These are phyloP conservation scores for Penicillium decumbens DNA, from an alignment of 2,329 filamentous ascomycete genomes.

Conservation along the genomic window DNA sequence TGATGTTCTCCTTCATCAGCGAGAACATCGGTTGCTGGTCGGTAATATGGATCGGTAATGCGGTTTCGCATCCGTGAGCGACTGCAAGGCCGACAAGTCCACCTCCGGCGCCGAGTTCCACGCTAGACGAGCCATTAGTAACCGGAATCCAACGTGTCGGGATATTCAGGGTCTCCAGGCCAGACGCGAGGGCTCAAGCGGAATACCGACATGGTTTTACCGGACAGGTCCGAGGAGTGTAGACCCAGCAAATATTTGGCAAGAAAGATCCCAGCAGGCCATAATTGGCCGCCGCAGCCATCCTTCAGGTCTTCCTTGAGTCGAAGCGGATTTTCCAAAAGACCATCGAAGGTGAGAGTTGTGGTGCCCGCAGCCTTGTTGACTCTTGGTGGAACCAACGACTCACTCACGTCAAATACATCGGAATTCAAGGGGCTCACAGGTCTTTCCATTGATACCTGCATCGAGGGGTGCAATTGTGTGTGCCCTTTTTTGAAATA, in stretches of 20 bases:
- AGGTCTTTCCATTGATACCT: constrained; percentile 13
- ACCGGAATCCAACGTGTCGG: not conserved
- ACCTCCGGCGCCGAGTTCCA: constrained; percentile 88
- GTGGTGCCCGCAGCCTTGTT: constrained; percentile 52
- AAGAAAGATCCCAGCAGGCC: constrained; percentile 89
- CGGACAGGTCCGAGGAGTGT: constrained; percentile 58
- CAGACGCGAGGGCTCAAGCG: not conserved
- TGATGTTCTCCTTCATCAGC: constrained; percentile 82
- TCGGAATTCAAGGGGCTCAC: constrained; percentile 25
- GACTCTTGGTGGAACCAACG: constrained; percentile 52
- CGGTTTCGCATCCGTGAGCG: constrained; percentile 53
- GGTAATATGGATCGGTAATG: constrained; percentile 65
- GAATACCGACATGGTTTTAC: constrained; percentile 66
- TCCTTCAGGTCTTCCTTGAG: constrained; percentile 80
- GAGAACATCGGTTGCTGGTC: constrained; percentile 82
- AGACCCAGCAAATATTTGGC: constrained; percentile 78
- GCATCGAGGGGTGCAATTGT: not conserved
- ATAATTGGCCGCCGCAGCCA: constrained; percentile 88
- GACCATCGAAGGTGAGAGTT: constrained; percentile 63
- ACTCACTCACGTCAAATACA: constrained; percentile 48
- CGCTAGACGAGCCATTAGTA: constrained; percentile 47
- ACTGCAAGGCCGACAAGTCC: constrained; percentile 71
- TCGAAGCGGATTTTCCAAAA: constrained; percentile 64
- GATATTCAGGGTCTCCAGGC: not conserved
- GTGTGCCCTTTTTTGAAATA: too few relatives aligned